Base-by-base conservation (phyloP, 768 basidiomycete species). In the Rhodotorula babjevae region DNA sequence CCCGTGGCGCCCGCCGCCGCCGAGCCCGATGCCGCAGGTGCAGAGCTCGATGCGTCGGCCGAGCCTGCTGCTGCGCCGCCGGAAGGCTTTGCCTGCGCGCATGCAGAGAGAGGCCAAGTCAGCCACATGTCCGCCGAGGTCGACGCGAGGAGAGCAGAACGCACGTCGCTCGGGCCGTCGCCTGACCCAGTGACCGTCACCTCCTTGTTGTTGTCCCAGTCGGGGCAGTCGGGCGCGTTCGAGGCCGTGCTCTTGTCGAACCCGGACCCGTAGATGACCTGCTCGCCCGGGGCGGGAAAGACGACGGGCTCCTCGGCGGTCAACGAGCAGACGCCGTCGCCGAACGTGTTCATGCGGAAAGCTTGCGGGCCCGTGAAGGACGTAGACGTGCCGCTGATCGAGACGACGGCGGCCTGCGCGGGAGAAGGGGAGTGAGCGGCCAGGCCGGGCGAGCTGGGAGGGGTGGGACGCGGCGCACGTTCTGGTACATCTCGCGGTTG, bases 261-360 rank as follows among this genome's bases (percentile, higher is more conserved):
- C 31, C 66, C 53, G 0, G 61, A 63, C 2, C 49, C 68, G 42
- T 63, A 69, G 65, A 63, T 63, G 29, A 73, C 72, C 49, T 73
- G 68, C 21, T 65, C 61, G 11, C 68, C 68, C 0, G 72, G 72
- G 12, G 33, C 40, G 0, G 72, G 68, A 29, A 66, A 73, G 15
- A 73, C 64, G 25, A 63, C 23, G 52, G 66, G 68, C 2, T 27
- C 63, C 8, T 60, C 64, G n/a, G 69, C 72, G 2, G 55, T 25
- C 27, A 29, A 52, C 25, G 3, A 36, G 59, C 72, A 69, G 8
- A 18, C 23, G 14, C 61, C 67, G 23, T 68, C 58, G 3, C 53
- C 60, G 56, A 66, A 67, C 19, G 72, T 69, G 68, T 73, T 73
- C 19, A 53, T 60, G 9, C 72, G 52, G 61, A 55, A 73, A 11